Evolutionary conservation across 345 rosid species (phyloP), one percentile per base, ranked within the genome.

Genomic region (Fremontodendron californicum): DNA sequence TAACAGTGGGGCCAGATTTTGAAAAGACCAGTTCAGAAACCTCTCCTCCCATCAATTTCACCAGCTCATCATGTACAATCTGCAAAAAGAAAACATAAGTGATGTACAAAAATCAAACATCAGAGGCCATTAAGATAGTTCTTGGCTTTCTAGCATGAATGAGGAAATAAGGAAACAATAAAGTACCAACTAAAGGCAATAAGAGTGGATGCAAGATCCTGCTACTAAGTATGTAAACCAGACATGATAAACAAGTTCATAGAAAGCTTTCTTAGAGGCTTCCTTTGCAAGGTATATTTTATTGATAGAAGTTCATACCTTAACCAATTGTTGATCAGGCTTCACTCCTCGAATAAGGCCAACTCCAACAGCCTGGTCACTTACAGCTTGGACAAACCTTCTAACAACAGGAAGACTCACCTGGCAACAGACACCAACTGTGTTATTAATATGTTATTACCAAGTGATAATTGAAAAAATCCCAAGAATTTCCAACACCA

Each of bases 21-120:
- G 98, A 82, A 81, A 91, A 94, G 11, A 83, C 93, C 68, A 94
- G 86, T 85, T 93, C 98, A 64, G 95, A 87, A 67, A 93, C 95
- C 85, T 94, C 97, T 76, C 97, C 98, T 72, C 98, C 98, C 98
- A 94, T 94, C 88, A 96, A 77, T 80, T 90, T 93, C 73, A 96
- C 98, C 80, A 96, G 89, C 85, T 96, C 98, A 39, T 90, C 96
- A 78, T 79, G 85, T 8, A 96, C 98, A 88, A 86, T 91, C 99
- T 96, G 83, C 77, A 84, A 35, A 33, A 71, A 12, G 61, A 78
- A n/a, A 61, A 45, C 25, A 71, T 11, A 60, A 73, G 46, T 8
- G 33, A 62, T 21, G 58, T 12, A 40, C 77, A 73, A 19, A 64
- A 42, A 40, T 19, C 42, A 21, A 76, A 77, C 78, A 75, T 58